Conservation (phyloP, 2,329 filamentous ascomycete species). For the Aspergillus sp. region DNA sequence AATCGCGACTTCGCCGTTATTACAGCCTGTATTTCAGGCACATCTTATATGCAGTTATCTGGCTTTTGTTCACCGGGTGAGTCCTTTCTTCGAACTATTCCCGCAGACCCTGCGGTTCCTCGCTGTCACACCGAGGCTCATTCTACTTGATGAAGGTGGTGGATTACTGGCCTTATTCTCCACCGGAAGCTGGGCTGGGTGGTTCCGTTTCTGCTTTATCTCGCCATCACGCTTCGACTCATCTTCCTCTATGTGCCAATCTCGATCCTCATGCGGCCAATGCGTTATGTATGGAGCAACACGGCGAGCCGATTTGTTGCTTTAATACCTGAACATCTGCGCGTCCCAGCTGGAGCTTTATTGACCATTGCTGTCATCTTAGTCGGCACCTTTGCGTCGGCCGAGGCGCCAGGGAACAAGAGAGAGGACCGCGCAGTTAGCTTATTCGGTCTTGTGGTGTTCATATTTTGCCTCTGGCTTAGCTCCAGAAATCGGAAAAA, state of each 20-base stretch:
- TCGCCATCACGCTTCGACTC: constrained; percentile 71
- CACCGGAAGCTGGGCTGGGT: constrained; percentile 79
- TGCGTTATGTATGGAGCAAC: constrained; percentile 67
- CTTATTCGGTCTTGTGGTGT: constrained; percentile 72
- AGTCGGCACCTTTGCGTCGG: constrained; percentile 73
- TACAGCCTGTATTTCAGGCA: constrained; percentile 22
- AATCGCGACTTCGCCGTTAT: constrained; percentile 17
- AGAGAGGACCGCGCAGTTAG: constrained; percentile 77
- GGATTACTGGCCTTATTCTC: constrained; percentile 71
- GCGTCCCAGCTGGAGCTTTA: constrained; percentile 61
- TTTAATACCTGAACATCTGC: constrained; percentile 65
- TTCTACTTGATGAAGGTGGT: constrained; percentile 57
- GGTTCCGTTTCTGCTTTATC: constrained; percentile 78
- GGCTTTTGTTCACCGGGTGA: constrained; percentile 55
- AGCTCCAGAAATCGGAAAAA: constrained; percentile 70
- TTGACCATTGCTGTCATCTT: constrained; percentile 71
- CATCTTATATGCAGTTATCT: constrained; percentile 49
- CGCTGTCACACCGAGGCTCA: neutral
- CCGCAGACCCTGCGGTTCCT: neutral
- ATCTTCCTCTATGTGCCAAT: constrained; percentile 72
- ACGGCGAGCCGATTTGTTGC: constrained; percentile 60
- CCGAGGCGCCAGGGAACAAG: constrained; percentile 72
- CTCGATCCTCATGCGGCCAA: constrained; percentile 63
- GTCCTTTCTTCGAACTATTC: constrained; percentile 21
- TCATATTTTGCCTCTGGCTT: constrained; percentile 64